Evolutionary conservation across 228 moss, liverwort and hornwort species (phyloP).

Genomic region (Sphagnum magellanicum): DNA sequence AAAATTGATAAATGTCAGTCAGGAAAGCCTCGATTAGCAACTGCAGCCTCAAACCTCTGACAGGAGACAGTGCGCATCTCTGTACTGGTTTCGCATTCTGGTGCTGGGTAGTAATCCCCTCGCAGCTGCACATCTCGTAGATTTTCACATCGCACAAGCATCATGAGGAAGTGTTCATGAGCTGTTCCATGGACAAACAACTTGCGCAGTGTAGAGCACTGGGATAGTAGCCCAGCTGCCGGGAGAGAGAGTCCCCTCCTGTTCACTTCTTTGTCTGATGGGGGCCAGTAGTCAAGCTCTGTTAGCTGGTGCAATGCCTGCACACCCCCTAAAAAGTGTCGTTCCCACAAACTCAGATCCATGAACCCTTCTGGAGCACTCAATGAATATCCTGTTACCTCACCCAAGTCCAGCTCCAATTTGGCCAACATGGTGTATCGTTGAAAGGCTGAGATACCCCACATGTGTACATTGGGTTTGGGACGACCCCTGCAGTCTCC

Average conservation of each 20-base stretch:
- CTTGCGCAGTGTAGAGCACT: slow-evolving; percentile 53
- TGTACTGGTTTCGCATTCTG: slow-evolving; percentile 50
- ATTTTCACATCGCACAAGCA: slow-evolving; percentile 42
- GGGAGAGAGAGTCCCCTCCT: slow-evolving; percentile 61
- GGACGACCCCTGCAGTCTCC: slow-evolving; percentile 46
- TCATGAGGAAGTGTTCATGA: slow-evolving; percentile 78
- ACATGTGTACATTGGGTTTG: slow-evolving; percentile 36
- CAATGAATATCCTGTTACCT: slow-evolving; percentile 69
- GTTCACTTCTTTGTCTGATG: slow-evolving; percentile 74
- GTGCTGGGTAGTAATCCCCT: slow-evolving; percentile 91
- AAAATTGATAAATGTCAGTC: slow-evolving; percentile 23
- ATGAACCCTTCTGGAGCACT: slow-evolving; percentile 58
- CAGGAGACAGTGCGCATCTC: slow-evolving; percentile 62
- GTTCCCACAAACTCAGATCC: slow-evolving; percentile 80
- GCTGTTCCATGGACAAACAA: slow-evolving; percentile 82
- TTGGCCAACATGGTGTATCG: slow-evolving; percentile 59
- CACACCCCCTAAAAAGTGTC: slow-evolving; percentile 60
- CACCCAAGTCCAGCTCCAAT: slow-evolving; percentile 70
- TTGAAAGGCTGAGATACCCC: slow-evolving; percentile 56
- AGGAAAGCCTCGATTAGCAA: slow-evolving; percentile 58
- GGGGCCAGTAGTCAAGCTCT: slow-evolving; percentile 79
- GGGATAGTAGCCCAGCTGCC: slow-evolving; percentile 63
- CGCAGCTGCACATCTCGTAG: slow-evolving; percentile 85
- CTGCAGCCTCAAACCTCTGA: slow-evolving; percentile 67
- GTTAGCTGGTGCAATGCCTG: slow-evolving; percentile 28